Base-by-base conservation (phyloP, 805 yeast genomes). In the Clavispora santaluciae region DNA sequence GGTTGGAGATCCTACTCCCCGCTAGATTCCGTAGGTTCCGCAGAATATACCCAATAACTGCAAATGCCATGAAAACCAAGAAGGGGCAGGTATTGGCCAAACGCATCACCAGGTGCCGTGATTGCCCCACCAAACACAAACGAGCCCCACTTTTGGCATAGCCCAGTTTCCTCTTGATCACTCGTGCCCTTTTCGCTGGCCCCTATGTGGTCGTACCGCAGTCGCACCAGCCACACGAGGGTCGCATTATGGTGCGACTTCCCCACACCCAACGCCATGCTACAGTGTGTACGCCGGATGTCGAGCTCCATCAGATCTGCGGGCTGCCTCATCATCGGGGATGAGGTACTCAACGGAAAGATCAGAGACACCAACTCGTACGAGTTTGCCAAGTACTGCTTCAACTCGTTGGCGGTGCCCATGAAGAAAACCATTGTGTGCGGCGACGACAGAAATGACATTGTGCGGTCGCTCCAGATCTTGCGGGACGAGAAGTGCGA, bases 321-420 rank as follows among this genome's bases (percentile, higher is more conserved):
- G 1, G 79, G 77, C 2, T 73, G 77, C 47, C 64, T 77, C 39
- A 78, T 82, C 33, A 88, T 88, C 38, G 96, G 96, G 5, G 96
- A 88, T 60, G 96, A 88, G 61, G 83, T 88, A 2, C 73, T 88
- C 42, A 88, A 86, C 50, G 95, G 95, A 5, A 88, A 88, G 61
- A 86, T 88, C 45, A 62, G 70, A 4, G 96, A 88, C 54, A 77
- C 91, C 2, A 88, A 88, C 59, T 83, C 95, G 6, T 66, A 74
- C 46, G 76, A 65, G 53, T 86, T 88, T 56, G 86, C 95, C 22
- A 74, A 75, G 47, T 74, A 68, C 54, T 83, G 95, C 57, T 88
- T 84, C 60, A 57, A 60, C 33, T 61, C 67, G 9, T 61, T 76
- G 6, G 88, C 90, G 8, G 73, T 88, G 8, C 81, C 83, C 15